Percentiles rank a stretch among this genome's conserved stretches.
Evolutionary conservation across 2,329 filamentous ascomycete species (phyloP).

Genomic region (Tolypocladium album): DNA sequence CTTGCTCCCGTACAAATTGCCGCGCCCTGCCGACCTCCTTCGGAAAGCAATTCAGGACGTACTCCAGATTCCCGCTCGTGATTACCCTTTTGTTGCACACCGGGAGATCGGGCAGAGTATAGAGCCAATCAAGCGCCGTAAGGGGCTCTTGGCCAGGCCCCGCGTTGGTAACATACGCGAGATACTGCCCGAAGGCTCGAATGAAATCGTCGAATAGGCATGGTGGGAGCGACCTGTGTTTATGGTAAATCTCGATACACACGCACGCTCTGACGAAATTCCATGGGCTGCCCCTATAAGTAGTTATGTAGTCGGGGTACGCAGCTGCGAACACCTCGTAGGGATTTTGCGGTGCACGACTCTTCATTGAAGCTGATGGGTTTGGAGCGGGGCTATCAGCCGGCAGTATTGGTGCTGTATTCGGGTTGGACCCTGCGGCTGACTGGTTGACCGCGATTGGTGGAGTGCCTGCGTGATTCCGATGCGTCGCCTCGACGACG

Average conservation of each 20-base stretch:
- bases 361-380: not conserved
- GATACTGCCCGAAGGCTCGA: constrained; percentile 29
- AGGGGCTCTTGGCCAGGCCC: constrained; percentile 16
- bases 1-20: not conserved
- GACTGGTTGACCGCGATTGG: not conserved
- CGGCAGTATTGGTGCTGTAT: not conserved
- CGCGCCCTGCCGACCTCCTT: constrained; percentile 15
- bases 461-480: not conserved
- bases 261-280: constrained; percentile 35
- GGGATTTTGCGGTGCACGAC: constrained; percentile 8
- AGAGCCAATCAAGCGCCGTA: constrained; percentile 32
- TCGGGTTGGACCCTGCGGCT: not conserved
- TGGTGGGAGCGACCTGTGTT: constrained; percentile 22
- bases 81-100: constrained; percentile 22
- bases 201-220: constrained; percentile 45
- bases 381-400: not conserved
- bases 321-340: constrained; percentile 26
- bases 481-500: not conserved
- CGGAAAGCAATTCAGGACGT: constrained; percentile 22
- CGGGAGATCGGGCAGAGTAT: constrained; percentile 14
- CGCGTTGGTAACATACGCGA: constrained; percentile 24
- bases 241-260: constrained; percentile 27
- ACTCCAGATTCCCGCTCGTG: constrained; percentile 21
- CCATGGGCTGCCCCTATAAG: constrained; percentile 24
- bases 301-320: constrained; percentile 33